Evolutionary conservation across 2,329 filamentous ascomycete species (phyloP).

Genomic region (Nothomitra cinnamomea): DNA sequence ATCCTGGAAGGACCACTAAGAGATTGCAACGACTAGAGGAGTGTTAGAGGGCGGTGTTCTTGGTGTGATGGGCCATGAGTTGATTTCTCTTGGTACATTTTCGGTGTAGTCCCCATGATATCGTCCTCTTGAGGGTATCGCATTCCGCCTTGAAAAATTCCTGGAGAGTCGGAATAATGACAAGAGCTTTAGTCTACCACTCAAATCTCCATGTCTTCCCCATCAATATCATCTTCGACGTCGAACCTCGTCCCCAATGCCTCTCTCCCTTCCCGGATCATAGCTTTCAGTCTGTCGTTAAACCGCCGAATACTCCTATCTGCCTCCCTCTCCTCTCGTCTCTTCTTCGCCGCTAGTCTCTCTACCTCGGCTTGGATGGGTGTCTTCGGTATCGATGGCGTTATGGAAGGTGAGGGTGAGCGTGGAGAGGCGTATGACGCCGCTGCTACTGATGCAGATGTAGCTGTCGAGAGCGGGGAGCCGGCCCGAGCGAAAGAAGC

Average conservation of each 20-base stretch:
- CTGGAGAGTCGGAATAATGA: no score
- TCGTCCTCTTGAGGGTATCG: no score
- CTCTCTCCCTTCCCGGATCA: conserved; percentile 80
- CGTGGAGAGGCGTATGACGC: conserved; percentile 19
- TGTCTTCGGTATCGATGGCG: neutral
- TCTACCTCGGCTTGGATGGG: conserved; percentile 37
- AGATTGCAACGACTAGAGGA: no score
- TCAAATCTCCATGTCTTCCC: neutral
- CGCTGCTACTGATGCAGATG: neutral
- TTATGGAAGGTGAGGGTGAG: conserved; percentile 30
- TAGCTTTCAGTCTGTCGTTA: conserved; percentile 60
- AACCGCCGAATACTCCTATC: conserved; percentile 67
- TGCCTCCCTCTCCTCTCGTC: conserved; percentile 57
- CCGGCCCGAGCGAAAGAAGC: neutral
- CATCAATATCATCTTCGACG: conserved; percentile 10
- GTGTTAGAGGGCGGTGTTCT: no score
- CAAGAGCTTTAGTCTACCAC: no score
- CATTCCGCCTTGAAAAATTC: no score
- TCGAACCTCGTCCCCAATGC: conserved; percentile 39
- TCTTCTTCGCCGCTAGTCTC: conserved; percentile 51
- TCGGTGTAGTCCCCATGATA: no score
- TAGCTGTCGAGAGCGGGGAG: neutral
- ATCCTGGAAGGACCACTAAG: no score
- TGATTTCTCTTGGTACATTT: no score
- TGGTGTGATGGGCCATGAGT: no score